A percentile compares a stretch with the other conserved stretches of the same genome.
These are phyloP conservation scores for Hypoxylon sp. DNA, from an alignment of 2,329 filamentous ascomycete genomes.

Conservation along the genomic window DNA sequence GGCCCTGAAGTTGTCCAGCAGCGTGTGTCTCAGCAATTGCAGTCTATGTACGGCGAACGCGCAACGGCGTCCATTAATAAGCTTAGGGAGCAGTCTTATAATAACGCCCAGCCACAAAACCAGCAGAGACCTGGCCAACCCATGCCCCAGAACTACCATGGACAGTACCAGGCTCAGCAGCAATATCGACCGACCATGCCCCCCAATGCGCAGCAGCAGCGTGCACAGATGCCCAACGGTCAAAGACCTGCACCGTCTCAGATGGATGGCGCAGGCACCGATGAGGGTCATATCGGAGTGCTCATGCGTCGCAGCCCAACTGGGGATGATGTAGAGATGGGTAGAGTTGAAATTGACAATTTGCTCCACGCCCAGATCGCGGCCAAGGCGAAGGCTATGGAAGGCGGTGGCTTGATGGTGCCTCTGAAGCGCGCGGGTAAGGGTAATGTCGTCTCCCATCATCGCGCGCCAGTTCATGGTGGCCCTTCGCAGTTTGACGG, in stretches of 20 bases:
- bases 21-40: slow-evolving; percentile 68
- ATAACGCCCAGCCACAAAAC: slow-evolving; percentile 44
- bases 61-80: slow-evolving; percentile 76
- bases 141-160: slow-evolving; percentile 44
- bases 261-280: slow-evolving; percentile 79
- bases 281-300: slow-evolving; percentile 68
- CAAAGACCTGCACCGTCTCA: slow-evolving; percentile 66
- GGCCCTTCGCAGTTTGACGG: slow-evolving; percentile 71
- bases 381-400: slow-evolving; percentile 74
- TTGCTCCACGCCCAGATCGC: slow-evolving; percentile 77
- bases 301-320: slow-evolving; percentile 68
- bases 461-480: slow-evolving; percentile 41
- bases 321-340: slow-evolving; percentile 67
- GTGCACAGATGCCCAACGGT: slow-evolving; percentile 56
- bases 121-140: slow-evolving; percentile 47
- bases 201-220: slow-evolving; percentile 49
- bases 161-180: slow-evolving; percentile 50
- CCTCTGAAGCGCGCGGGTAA: slow-evolving; percentile 70
- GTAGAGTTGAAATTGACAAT: slow-evolving; percentile 73
- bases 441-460: slow-evolving; percentile 50
- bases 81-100: slow-evolving; percentile 57
- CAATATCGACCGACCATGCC: slow-evolving; percentile 44
- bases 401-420: slow-evolving; percentile 81
- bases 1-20: slow-evolving; percentile 59
- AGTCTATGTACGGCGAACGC: slow-evolving; percentile 70